phyloP scores from a whole-genome alignment of 2,329 filamentous ascomycete genomes.

The Ophiostoma sp. region DNA sequence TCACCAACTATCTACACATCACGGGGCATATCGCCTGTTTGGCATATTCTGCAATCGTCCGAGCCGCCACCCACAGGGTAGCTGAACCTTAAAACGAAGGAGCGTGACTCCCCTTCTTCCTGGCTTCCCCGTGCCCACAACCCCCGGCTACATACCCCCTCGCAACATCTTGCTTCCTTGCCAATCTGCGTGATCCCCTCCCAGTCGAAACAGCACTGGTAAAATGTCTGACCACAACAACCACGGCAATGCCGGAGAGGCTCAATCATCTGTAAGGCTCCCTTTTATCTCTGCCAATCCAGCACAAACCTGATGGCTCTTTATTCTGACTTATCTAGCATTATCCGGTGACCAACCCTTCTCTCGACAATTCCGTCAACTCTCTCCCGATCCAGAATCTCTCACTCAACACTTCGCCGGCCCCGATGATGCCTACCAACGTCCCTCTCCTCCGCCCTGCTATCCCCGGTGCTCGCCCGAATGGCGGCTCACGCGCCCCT shows the following conservation, averaged over 20 bases:
- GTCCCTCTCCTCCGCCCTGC: constrained; percentile 79
- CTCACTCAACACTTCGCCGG: constrained; percentile 35
- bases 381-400: constrained; percentile 17
- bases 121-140: not conserved
- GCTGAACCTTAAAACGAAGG: constrained; percentile 3
- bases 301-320: not conserved
- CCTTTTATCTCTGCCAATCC: not conserved
- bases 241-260: constrained; percentile 19
- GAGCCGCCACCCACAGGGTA: constrained; percentile 1
- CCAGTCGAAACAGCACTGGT: not conserved
- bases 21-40: not conserved
- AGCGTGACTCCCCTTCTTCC: not conserved
- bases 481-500: constrained; percentile 60
- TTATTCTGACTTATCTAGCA: not conserved
- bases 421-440: constrained; percentile 64
- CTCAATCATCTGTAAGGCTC: constrained; percentile 20
- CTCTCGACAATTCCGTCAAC: constrained; percentile 12
- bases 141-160: constrained; percentile 1
- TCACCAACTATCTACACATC: not conserved
- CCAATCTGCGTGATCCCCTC: not conserved
- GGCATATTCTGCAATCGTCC: constrained; percentile 3
- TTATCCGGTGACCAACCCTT: constrained; percentile 10
- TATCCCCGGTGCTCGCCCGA: constrained; percentile 52
- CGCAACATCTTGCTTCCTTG: not conserved
- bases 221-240: constrained; percentile 29